Evolutionary conservation across 1,284 basidiomycete genomes (phyloP).

Genomic region (Sanghuangporus weigelae): DNA sequence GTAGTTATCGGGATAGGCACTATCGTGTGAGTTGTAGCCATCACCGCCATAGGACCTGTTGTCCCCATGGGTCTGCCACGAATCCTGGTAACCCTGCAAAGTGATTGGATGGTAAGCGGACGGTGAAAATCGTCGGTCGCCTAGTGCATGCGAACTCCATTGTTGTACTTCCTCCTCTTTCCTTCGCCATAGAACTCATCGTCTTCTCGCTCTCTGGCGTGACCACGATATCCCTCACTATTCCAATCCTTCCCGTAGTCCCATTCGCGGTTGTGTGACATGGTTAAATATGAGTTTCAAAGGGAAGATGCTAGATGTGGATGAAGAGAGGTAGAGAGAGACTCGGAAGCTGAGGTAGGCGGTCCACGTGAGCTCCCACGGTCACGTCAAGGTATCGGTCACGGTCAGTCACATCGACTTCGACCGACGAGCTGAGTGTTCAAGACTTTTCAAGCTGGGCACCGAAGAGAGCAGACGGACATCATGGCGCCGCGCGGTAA

Average conservation of each 20-base stretch:
- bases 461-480: neutral
- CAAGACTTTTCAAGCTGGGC: too few relatives aligned
- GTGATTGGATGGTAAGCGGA: slow-evolving; percentile 17
- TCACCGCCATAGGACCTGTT: slow-evolving; percentile 32
- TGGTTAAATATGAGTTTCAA: slow-evolving; percentile 25
- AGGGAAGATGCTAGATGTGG: slow-evolving; percentile 6
- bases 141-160: slow-evolving; percentile 46
- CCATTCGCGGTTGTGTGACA: slow-evolving; percentile 80
- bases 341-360: neutral
- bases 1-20: slow-evolving; percentile 27
- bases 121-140: slow-evolving; percentile 16
- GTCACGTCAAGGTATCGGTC: neutral
- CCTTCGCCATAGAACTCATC: slow-evolving; percentile 48
- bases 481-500: slow-evolving; percentile 48
- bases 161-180: slow-evolving; percentile 73
- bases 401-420: too few relatives aligned
- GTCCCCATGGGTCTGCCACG: slow-evolving; percentile 36
- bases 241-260: slow-evolving; percentile 69
- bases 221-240: slow-evolving; percentile 32
- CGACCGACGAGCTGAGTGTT: too few relatives aligned
- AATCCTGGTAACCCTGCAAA: slow-evolving; percentile 45
- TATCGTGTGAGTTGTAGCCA: slow-evolving; percentile 30
- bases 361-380: neutral
- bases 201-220: slow-evolving; percentile 40
- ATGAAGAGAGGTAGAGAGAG: slow-evolving; percentile 8